Evolutionary conservation across 768 basidiomycete genomes (phyloP).

Genomic region (Trametes maxima): DNA sequence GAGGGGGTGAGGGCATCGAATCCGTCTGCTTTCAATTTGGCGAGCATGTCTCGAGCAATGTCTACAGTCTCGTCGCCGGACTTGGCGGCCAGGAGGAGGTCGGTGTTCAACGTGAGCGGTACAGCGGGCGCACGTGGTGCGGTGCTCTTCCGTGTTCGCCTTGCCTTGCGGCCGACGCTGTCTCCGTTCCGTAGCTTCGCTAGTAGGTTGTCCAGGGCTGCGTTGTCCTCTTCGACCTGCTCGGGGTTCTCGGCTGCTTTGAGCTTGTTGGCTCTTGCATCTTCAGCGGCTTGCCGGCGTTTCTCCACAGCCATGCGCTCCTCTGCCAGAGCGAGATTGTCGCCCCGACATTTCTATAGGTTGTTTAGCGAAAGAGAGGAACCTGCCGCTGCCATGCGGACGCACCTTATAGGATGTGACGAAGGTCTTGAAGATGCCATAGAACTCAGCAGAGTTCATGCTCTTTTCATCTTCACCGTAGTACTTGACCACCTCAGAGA

Average conservation of each 20-base stretch:
- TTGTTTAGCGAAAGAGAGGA: neutral
- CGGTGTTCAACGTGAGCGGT: conserved; percentile 39
- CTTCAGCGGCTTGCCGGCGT: conserved; percentile 68
- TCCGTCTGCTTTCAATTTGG: conserved; percentile 63
- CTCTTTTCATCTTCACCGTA: conserved; percentile 93
- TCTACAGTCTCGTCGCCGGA: conserved; percentile 50
- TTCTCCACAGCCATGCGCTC: conserved; percentile 68
- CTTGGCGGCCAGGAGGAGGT: conserved; percentile 32
- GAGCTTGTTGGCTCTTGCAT: conserved; percentile 57
- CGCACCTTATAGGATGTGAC: conserved; percentile 85
- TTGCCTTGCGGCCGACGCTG: conserved; percentile 56
- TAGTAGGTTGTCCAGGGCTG: conserved; percentile 69
- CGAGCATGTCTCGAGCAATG: conserved; percentile 75
- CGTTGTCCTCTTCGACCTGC: conserved; percentile 54
- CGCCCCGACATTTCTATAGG: conserved; percentile 79
- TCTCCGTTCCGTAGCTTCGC: conserved; percentile 74
- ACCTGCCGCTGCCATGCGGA: neutral
- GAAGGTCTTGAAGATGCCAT: conserved; percentile 96
- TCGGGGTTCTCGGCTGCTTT: conserved; percentile 45
- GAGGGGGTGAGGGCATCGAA: conserved; percentile 24
- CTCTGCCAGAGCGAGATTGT: conserved; percentile 76
- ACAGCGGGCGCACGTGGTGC: conserved; percentile 34
- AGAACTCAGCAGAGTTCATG: conserved; percentile 89
- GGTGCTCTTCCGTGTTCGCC: conserved; percentile 48
- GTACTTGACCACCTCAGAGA: conserved; percentile 83